Base-by-base conservation (phyloP, 768 basidiomycete species). In the Chlorophyllum brunneum region DNA sequence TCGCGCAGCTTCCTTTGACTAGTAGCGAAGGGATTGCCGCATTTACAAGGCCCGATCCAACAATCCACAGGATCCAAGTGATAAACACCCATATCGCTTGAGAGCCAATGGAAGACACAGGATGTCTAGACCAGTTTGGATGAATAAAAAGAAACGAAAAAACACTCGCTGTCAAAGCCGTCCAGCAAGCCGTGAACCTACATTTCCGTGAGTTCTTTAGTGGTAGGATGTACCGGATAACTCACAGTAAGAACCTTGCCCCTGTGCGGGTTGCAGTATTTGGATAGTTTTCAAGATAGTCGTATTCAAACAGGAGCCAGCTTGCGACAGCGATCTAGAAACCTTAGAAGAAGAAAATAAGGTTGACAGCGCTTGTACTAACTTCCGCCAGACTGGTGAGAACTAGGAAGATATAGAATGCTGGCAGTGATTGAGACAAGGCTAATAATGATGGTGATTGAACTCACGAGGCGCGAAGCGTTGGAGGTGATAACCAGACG, bases 171-270 rank as follows among this genome's bases (percentile, higher is more conserved):
- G 78, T 83, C 5, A 79, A 54, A 2, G 74, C 65, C 23, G 84
- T 85, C 84, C 84, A 86, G 58, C 75, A 80, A 2, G 81, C 73
- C 15, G 73, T 66, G 59, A 83, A 83, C 47, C 84, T 86, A 55
- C 22, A 45, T 40, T 47, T 58, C 20, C 31, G 46, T 30, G 37
- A 48, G 48, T 41, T 42, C 5, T 3, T 33, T 22, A 33, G 41
- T n/a, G 42, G 1, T 27, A 22, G 26, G 18, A 38, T 24, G 31
- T 23, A 33, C 4, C 5, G n/a, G 18, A 15, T 33, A 20, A 66
- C 77, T 42, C 58, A 83, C 83, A 84, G 58, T 11, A 81, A 60
- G 24, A 82, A 67, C 20, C 71, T 68, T 31, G 76, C 70, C 0
- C 72, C 79, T 4, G 62, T 72, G 22, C 73, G 72, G n/a, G 70